Evolutionary conservation across 768 basidiomycete genomes (phyloP).

Genomic region (Macrocybe gigantea): DNA sequence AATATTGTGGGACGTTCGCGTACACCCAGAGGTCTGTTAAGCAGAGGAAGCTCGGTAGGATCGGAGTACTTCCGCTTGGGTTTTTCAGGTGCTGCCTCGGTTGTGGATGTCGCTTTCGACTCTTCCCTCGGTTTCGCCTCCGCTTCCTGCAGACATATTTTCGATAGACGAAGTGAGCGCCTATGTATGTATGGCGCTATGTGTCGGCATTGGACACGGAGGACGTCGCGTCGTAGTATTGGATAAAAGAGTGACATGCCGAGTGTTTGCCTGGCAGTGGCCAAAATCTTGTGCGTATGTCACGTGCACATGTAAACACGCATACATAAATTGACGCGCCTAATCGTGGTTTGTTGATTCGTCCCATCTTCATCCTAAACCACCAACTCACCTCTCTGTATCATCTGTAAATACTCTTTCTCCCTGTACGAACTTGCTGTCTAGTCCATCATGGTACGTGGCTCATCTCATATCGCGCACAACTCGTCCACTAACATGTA

Average conservation of each 20-base stretch:
- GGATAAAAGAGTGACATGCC: too few species aligned
- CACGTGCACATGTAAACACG: constrained; percentile 27
- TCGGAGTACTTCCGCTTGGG: too few species aligned
- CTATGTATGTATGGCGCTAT: too few species aligned
- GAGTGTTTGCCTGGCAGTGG: too few species aligned
- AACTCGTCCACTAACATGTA: constrained; percentile 4
- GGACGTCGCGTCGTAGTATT: too few species aligned
- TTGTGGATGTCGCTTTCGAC: too few species aligned
- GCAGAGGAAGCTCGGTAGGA: constrained; percentile 20
- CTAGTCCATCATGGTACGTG: constrained; percentile 20
- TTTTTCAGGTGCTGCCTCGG: too few species aligned
- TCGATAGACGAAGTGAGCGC: too few species aligned
- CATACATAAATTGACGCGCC: constrained; percentile 39
- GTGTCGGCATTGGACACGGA: too few species aligned
- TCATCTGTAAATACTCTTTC: constrained; percentile 3
- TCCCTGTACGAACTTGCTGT: constrained; percentile 6
- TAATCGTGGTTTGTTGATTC: constrained; percentile 21
- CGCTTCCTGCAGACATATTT: too few species aligned
- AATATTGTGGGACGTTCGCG: constrained; percentile 58
- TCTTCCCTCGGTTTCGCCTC: too few species aligned
- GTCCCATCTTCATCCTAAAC: constrained; percentile 26
- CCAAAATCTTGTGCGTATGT: constrained; percentile 6
- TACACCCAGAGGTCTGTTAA: constrained; percentile 75
- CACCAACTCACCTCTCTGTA: constrained; percentile 23
- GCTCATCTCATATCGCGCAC: neutral